Percentiles rank a stretch among this genome's conserved stretches.
phyloP scores from a whole-genome alignment of 345 rosid species.

The Hypericum perforatum region DNA sequence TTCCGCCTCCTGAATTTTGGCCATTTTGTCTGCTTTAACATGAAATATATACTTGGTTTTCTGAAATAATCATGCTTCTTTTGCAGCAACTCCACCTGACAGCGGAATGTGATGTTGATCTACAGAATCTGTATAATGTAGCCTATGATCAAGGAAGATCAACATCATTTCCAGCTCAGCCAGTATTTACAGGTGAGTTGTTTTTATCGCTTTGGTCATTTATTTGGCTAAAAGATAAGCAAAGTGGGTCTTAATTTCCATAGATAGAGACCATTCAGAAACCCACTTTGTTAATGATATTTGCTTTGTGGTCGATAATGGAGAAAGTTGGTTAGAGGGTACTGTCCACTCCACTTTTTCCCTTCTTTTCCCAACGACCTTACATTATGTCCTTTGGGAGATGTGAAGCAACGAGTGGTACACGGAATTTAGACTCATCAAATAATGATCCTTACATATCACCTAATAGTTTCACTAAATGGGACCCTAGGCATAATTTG shows the following conservation, averaged over 20 bases:
- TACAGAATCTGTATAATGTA: constrained; percentile 49
- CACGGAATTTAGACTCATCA: constrained; percentile 7
- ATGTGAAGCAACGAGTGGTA: constrained; percentile 4
- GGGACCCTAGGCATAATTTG: constrained; percentile 10
- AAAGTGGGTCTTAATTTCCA: constrained; percentile 21
- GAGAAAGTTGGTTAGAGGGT: constrained; percentile 17
- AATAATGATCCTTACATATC: neutral
- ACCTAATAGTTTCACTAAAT: constrained; percentile 1
- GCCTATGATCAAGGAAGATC: constrained; percentile 42
- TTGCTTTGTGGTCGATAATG: constrained; percentile 12
- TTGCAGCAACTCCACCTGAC: constrained; percentile 46
- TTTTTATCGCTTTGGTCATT: constrained; percentile 12
- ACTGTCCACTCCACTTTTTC: constrained; percentile 6
- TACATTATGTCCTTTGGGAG: constrained; percentile 5
- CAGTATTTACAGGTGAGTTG: constrained; percentile 37
- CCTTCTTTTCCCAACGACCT: neutral
- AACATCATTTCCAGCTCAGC: constrained; percentile 30
- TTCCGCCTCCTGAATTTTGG: neutral
- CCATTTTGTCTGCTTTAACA: no score
- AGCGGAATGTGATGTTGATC: constrained; percentile 53
- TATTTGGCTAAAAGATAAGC: constrained; percentile 14
- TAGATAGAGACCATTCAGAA: constrained; percentile 20
- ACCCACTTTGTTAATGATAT: constrained; percentile 30
- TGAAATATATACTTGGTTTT: neutral
- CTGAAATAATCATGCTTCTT: neutral